Base-by-base conservation (phyloP, 352 stramenopile species). In the Phytophthora palmivora region DNA sequence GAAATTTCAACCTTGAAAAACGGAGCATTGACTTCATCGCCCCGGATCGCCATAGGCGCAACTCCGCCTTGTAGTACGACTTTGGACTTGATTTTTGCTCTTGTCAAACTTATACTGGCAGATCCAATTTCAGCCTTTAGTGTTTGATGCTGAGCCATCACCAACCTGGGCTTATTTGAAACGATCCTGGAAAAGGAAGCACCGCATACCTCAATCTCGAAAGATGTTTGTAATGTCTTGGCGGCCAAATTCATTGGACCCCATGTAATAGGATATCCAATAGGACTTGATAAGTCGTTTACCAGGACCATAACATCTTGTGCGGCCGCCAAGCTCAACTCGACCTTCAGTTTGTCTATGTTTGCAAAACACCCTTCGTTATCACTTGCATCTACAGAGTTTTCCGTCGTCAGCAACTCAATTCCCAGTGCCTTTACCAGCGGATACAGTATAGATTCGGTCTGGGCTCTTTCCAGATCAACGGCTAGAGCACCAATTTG, bases 121-220 rank as follows among this genome's bases (percentile, higher is more conserved):
- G 71, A 80, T 39, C 48, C 48, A 62, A 83, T 55, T 15, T 66
- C 45, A 46, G 51, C 34, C 2, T 48, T 43, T 45, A 88, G 7
- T 14, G 63, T 43, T 57, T 81, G 70, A 36, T 52, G 26, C 15
- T 79, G 55, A 8, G 71, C 53, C 49, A 73, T 66, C 15, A 58
- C 48, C n/a, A 71, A 43, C 2, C 47, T 52, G 19, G 48, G 62
- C 24, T 41, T 54, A 48, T 55, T 64, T 16, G 51, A 53, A 37
- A 79, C 34, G 36, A 41, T 64, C 7, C 52, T 61, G 1, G 63
- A 78, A 21, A 63, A 61, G 10, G 34, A 22, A 39, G 49, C 30
- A 8, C 46, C 41, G 34, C 62, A 76, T 26, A 66, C 37, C 50
- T 88, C 74, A 48, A 79, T 63, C 14, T 60, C 56, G 54, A 85